These are phyloP conservation scores for Cercospora sesami DNA, from an alignment of 2,329 filamentous ascomycete genomes.

Conservation along the genomic window DNA sequence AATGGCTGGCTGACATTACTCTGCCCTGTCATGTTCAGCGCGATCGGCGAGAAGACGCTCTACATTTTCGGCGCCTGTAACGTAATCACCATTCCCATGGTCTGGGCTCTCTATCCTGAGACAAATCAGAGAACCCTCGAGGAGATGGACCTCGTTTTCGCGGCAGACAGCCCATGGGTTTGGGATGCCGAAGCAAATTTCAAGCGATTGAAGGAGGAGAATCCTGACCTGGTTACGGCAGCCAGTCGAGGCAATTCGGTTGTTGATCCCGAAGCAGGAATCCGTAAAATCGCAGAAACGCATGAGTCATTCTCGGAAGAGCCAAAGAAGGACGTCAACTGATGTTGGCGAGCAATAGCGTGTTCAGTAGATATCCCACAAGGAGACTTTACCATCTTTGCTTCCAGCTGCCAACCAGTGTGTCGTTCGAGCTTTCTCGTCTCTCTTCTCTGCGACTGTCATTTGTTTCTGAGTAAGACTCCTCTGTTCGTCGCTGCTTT, in stretches of 20 bases:
- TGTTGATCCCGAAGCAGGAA: conserved; percentile 30
- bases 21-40: conserved; percentile 58
- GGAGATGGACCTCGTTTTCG: conserved; percentile 73
- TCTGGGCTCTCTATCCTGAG: conserved; percentile 74
- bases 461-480: conserved; percentile 16
- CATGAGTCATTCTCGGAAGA: conserved; percentile 23
- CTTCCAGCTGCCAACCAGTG: conserved; percentile 91
- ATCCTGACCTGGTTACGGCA: conserved; percentile 45
- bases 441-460: conserved; percentile 41
- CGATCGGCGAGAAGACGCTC: conserved; percentile 68
- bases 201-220: conserved; percentile 60
- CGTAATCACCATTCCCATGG: conserved; percentile 64
- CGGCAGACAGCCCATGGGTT: conserved; percentile 64
- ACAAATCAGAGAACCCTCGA: conserved; percentile 70
- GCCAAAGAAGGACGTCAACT: conserved; percentile 16
- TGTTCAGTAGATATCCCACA: conserved; percentile 85
- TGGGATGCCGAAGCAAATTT: conserved; percentile 71
- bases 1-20: conserved; percentile 59
- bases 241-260: conserved; percentile 34
- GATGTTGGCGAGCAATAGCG: background rate
- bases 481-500: background rate
- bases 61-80: conserved; percentile 73
- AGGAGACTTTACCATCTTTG: conserved; percentile 91
- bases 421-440: conserved; percentile 61
- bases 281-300: conserved; percentile 20